Evolutionary conservation across 306 rosid genomes (phyloP).

Genomic region (Sphenostylis stenocarpa): DNA sequence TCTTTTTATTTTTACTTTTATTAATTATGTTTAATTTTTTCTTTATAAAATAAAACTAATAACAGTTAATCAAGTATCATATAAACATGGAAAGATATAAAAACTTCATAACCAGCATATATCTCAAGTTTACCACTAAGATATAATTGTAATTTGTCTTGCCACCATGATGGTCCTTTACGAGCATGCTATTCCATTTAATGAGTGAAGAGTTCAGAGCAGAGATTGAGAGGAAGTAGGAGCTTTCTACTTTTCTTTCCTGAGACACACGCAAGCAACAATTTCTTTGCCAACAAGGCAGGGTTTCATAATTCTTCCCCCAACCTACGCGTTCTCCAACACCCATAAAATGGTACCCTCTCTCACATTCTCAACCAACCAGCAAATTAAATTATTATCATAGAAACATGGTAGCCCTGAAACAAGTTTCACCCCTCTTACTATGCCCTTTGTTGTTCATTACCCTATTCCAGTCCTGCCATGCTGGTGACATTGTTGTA

Average conservation of each 20-base stretch:
- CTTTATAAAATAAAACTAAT: too few species aligned
- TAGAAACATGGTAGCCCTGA: slow-evolving; percentile 45
- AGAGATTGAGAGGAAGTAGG: neutral
- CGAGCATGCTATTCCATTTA: too few species aligned
- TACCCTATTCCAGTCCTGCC: slow-evolving; percentile 25
- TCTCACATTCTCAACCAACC: neutral
- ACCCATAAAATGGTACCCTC: slow-evolving; percentile 22
- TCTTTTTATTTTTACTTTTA: too few species aligned
- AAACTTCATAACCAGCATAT: too few species aligned
- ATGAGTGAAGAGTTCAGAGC: neutral
- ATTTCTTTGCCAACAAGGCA: slow-evolving; percentile 16
- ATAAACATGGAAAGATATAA: too few species aligned
- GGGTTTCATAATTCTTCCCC: slow-evolving; percentile 22
- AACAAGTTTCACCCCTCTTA: slow-evolving; percentile 19
- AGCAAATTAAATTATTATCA: neutral
- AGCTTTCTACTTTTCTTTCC: neutral
- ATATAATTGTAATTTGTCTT: too few species aligned
- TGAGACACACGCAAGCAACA: neutral
- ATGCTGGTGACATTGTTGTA: slow-evolving; percentile 49
- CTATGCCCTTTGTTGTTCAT: slow-evolving; percentile 34
- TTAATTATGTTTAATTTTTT: too few species aligned
- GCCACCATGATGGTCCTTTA: too few species aligned
- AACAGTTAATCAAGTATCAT: too few species aligned
- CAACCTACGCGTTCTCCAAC: neutral
- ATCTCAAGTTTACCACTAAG: too few species aligned